These are phyloP conservation scores for Canna indica DNA, from an alignment of 176 grass and related monocot genomes.

Conservation along the genomic window DNA sequence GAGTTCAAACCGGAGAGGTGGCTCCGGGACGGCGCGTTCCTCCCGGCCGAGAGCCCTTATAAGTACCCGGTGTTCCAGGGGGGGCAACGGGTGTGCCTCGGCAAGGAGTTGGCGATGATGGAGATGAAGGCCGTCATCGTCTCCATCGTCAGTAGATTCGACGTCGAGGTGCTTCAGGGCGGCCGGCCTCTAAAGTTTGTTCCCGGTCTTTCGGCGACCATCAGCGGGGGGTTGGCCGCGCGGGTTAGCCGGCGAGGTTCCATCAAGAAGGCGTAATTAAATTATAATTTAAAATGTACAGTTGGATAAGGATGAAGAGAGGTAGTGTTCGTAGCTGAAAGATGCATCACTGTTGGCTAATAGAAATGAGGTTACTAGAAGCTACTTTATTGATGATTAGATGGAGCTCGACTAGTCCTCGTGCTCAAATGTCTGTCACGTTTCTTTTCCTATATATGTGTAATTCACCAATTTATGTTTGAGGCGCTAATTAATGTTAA, in stretches of 20 bases:
- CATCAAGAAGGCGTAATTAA: too few relatives aligned
- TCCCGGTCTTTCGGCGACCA: not conserved
- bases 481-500: too few relatives aligned
- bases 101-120: not conserved
- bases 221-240: not conserved
- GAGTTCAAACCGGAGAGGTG: constrained; percentile 41
- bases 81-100: not conserved
- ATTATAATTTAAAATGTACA: too few relatives aligned
- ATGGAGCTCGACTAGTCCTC: too few relatives aligned
- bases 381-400: too few relatives aligned
- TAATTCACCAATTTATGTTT: too few relatives aligned
- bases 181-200: not conserved
- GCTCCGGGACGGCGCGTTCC: not conserved
- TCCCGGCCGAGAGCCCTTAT: constrained; percentile 25
- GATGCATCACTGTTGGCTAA: too few relatives aligned
- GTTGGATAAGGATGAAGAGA: too few relatives aligned
- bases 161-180: constrained; percentile 32
- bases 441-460: too few relatives aligned
- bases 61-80: constrained; percentile 76
- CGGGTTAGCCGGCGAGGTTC: not conserved
- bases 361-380: too few relatives aligned
- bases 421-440: too few relatives aligned
- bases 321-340: too few relatives aligned
- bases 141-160: constrained; percentile 37
- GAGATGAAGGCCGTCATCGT: constrained; percentile 20